Percentiles rank a stretch among this genome's conserved stretches.
These are phyloP conservation scores for Rhodotorula diobovata DNA, from an alignment of 768 basidiomycete genomes.

Conservation along the genomic window DNA sequence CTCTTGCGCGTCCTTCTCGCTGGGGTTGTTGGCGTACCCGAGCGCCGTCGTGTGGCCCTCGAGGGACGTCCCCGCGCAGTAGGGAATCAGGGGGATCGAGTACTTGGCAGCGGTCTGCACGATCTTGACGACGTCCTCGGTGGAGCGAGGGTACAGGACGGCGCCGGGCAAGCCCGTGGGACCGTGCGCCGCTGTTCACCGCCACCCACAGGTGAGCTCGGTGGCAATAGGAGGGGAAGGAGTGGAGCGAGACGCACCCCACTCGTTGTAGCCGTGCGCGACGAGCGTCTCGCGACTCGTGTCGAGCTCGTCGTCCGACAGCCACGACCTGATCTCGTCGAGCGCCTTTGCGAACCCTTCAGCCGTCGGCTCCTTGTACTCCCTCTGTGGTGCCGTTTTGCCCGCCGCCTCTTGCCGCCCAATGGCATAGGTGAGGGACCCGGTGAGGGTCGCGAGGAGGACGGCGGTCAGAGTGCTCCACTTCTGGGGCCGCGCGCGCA, in stretches of 20 bases:
- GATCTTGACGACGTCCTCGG: conserved; percentile 75
- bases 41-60: conserved; percentile 54
- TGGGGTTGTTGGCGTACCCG: conserved; percentile 29
- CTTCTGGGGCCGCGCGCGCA: neutral
- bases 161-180: conserved; percentile 41
- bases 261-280: conserved; percentile 37
- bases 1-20: conserved; percentile 12
- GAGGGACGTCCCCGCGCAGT: conserved; percentile 80
- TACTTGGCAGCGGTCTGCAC: conserved; percentile 71
- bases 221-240: neutral
- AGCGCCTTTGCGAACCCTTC: conserved; percentile 35
- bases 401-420: neutral
- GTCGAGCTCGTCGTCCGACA: conserved; percentile 38
- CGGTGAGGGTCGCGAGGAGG: conserved; percentile 34
- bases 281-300: conserved; percentile 29
- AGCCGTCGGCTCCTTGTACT: conserved; percentile 24
- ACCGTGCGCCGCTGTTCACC: conserved; percentile 24
- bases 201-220: neutral
- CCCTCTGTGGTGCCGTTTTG: neutral
- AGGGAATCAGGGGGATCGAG: conserved; percentile 71
- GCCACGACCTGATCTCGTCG: conserved; percentile 21
- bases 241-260: conserved; percentile 13
- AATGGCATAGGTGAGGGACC: conserved; percentile 20
- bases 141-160: conserved; percentile 55
- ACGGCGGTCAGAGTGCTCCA: conserved; percentile 17